Evolutionary conservation across 2,329 filamentous ascomycete species (phyloP), one percentile per base, ranked within the genome.

Genomic region (Blastomyces silverae): DNA sequence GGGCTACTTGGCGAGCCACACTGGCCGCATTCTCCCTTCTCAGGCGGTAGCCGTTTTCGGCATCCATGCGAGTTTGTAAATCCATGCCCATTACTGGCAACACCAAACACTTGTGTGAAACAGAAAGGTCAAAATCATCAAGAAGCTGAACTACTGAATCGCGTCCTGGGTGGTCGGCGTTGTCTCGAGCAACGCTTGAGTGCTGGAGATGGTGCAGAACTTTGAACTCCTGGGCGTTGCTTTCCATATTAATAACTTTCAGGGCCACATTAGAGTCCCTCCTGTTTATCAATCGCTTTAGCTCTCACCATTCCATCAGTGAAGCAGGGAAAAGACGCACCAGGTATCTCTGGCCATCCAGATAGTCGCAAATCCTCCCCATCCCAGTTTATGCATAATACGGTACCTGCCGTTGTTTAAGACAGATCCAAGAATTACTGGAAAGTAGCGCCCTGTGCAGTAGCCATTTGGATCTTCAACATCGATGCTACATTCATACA

Each of bases 401-500:
- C 44, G 44, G 17, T 46, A 46, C 5, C 44, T 46, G 5, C 44
- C 44, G 17, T 3, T 7, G 13, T n/a, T 46, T 17, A 46, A 46
- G 1, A 3, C 17, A 20, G 3, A 4, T 20, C 44, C 44, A 3
- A 3, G 5, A 17, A 7, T 46, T 7, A 46, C 44, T 20, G 44
- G 17, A 46, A 46, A 46, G 44, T 46, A 46, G 44, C 44, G 44
- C 1, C 44, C 50, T 15, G n/a, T 53, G 50, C 8, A 15, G 8
- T 31, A 53, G 8, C 28, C 50, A 15, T 46, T 46, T 46, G 44
- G 44, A 46, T 46, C 44, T 7, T 46, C 44, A 20, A 46, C 44
- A 46, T 46, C 44, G 8, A 53, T 53, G 50, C 1, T 8, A 53
- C 50, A 25, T 31, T 53, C 50, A 53, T 53, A 53, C 22, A 66